Percentiles rank a stretch among this genome's conserved stretches.
phyloP scores from a whole-genome alignment of 768 basidiomycete genomes.

The Mycena pura region DNA sequence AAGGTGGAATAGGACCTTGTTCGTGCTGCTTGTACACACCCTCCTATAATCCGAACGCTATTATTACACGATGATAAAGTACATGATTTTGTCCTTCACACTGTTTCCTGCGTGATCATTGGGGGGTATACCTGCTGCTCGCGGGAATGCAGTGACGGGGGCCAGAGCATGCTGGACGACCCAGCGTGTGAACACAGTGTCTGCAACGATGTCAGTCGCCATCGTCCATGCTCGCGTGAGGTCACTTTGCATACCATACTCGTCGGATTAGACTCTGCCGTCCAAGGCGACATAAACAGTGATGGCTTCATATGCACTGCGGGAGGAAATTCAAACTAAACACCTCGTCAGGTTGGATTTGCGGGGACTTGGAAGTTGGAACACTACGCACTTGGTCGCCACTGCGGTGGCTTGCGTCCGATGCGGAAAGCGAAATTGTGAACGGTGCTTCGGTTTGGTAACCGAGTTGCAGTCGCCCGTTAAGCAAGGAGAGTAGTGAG shows the following conservation, averaged over 20 bases:
- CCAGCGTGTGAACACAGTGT: neutral
- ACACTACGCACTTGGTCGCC: constrained; percentile 2
- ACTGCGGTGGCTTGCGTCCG: neutral
- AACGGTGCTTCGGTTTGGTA: constrained; percentile 22
- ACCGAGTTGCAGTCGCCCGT: constrained; percentile 21
- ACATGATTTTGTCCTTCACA: too few species aligned
- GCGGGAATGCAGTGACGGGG: neutral
- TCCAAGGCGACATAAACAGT: neutral
- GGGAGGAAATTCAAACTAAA: constrained; percentile 3
- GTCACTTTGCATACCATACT: constrained; percentile 4
- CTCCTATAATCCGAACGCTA: neutral
- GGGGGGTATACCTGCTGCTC: neutral
- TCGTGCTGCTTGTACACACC: neutral
- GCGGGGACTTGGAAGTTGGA: neutral
- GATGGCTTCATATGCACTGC: neutral
- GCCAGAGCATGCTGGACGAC: neutral
- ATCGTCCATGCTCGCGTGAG: neutral
- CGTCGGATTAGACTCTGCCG: neutral
- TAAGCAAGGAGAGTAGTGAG: constrained; percentile 22
- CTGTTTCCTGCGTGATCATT: too few species aligned
- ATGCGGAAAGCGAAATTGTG: constrained; percentile 15
- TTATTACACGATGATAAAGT: constrained; percentile 12
- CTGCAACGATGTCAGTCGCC: neutral
- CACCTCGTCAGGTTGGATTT: constrained; percentile 21
- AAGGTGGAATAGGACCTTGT: constrained; percentile 22